Conservation (phyloP, 768 basidiomycete species). For the Pulveroboletus frians region DNA sequence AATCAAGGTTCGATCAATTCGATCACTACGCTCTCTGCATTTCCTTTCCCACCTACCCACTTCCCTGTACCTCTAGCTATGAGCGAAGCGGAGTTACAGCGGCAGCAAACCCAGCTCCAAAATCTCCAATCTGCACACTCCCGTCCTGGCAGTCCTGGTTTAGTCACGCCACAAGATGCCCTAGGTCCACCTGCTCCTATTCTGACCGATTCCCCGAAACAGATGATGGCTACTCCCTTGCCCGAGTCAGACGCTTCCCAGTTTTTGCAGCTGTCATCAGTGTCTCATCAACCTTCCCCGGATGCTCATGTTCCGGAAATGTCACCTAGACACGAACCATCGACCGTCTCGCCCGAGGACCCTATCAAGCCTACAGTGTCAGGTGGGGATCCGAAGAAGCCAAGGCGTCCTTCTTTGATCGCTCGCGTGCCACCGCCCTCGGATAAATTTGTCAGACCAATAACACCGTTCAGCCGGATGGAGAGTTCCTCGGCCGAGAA, state of each 20-base stretch:
- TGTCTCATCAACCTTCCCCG: slow-evolving; percentile 2
- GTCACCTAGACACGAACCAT: background rate
- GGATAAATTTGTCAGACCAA: slow-evolving; percentile 14
- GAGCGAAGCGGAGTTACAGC: slow-evolving; percentile 24
- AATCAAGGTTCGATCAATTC: slow-evolving; percentile 37
- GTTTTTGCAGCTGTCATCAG: slow-evolving; percentile 5
- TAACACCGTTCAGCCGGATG: slow-evolving; percentile 18
- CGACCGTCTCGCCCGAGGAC: background rate
- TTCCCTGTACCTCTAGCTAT: slow-evolving; percentile 53
- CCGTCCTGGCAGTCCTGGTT: slow-evolving; percentile 17
- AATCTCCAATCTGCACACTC: slow-evolving; percentile 13
- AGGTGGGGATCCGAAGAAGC: slow-evolving; percentile 7
- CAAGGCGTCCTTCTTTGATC: slow-evolving; percentile 22
- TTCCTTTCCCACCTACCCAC: slow-evolving; percentile 69
- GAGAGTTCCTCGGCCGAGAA: slow-evolving; percentile 21
- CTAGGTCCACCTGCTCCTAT: slow-evolving; percentile 5
- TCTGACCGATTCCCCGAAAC: slow-evolving; percentile 21
- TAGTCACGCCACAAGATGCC: background rate
- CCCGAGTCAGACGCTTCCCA: slow-evolving; percentile 7
- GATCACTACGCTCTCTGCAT: slow-evolving; percentile 66
- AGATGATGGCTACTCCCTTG: slow-evolving; percentile 1
- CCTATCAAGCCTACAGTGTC: background rate
- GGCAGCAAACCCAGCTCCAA: slow-evolving; percentile 24
- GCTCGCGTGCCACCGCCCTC: slow-evolving; percentile 13
- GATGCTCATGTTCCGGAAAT: background rate